These are phyloP conservation scores for Pulveroboletus sp. DNA, from an alignment of 768 basidiomycete genomes.

Conservation along the genomic window DNA sequence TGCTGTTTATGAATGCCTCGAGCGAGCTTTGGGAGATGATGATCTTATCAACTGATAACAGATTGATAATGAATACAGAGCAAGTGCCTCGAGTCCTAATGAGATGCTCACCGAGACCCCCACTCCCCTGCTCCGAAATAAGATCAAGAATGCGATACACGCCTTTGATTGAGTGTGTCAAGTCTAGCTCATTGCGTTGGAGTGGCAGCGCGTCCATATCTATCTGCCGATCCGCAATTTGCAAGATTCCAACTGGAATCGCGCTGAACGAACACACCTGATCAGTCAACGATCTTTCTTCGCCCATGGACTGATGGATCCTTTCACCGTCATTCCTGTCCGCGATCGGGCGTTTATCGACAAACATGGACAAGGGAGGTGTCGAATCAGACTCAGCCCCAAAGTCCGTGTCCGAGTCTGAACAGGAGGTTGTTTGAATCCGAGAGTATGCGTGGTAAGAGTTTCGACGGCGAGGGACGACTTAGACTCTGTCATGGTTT, in stretches of 20 bases:
- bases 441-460: not conserved
- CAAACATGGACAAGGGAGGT: not conserved
- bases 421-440: not conserved
- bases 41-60: slow-evolving; percentile 53
- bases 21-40: slow-evolving; percentile 54
- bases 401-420: slow-evolving; percentile 7
- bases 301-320: slow-evolving; percentile 13
- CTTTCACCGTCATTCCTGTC: slow-evolving; percentile 8
- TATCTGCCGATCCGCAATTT: slow-evolving; percentile 15
- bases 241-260: not conserved
- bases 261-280: slow-evolving; percentile 8
- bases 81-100: not conserved
- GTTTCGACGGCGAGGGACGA: not conserved
- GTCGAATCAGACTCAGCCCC: slow-evolving; percentile 2
- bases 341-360: not conserved
- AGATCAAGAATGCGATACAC: slow-evolving; percentile 54
- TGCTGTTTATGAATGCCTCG: slow-evolving; percentile 42
- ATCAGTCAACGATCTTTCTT: not conserved
- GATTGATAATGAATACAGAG: not conserved
- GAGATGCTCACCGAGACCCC: slow-evolving; percentile 43
- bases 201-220: slow-evolving; percentile 5
- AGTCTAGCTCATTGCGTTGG: slow-evolving; percentile 16
- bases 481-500: not conserved
- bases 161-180: slow-evolving; percentile 36
- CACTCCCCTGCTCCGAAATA: slow-evolving; percentile 46